Conservation (phyloP, 495 filamentous ascomycete genomes). For the Penicillium taxi region DNA sequence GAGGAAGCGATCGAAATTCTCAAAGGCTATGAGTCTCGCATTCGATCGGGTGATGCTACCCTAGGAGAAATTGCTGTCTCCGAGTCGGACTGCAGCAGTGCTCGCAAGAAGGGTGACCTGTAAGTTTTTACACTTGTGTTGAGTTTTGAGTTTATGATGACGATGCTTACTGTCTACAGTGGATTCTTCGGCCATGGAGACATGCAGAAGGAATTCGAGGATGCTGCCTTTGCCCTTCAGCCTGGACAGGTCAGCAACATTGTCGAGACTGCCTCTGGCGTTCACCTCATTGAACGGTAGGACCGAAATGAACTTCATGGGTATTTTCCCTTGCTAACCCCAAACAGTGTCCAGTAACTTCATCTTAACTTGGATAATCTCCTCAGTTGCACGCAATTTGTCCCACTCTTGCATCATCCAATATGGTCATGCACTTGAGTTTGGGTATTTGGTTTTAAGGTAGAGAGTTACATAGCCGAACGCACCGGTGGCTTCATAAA, state of each 20-base stretch:
- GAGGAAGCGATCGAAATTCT: constrained; percentile 77
- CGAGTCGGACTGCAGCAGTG: constrained; percentile 92
- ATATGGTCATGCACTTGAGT: too few relatives aligned
- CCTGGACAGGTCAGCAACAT: constrained; percentile 76
- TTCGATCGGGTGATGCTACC: constrained; percentile 55
- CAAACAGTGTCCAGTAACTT: constrained; percentile 28
- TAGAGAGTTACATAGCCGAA: too few relatives aligned
- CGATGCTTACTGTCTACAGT: constrained; percentile 33
- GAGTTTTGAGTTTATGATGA: not conserved
- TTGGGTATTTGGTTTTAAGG: too few relatives aligned
- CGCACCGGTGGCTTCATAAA: too few relatives aligned
- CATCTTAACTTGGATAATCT: not conserved
- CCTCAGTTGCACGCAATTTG: too few relatives aligned
- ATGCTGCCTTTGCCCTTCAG: constrained; percentile 80
- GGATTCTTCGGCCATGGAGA: constrained; percentile 89
- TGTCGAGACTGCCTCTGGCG: constrained; percentile 85
- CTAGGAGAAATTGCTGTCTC: constrained; percentile 76
- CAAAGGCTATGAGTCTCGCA: constrained; percentile 60
- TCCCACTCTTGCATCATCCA: too few relatives aligned
- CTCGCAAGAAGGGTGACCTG: constrained; percentile 87
- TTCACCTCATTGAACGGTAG: constrained; percentile 94
- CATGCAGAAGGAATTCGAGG: constrained; percentile 99
- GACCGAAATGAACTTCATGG: constrained; percentile 11
- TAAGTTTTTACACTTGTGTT: constrained; percentile 30
- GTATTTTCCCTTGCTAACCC: constrained; percentile 6